phyloP scores from a whole-genome alignment of 169 alveolate genomes.

The Eimeria brunetti region DNA sequence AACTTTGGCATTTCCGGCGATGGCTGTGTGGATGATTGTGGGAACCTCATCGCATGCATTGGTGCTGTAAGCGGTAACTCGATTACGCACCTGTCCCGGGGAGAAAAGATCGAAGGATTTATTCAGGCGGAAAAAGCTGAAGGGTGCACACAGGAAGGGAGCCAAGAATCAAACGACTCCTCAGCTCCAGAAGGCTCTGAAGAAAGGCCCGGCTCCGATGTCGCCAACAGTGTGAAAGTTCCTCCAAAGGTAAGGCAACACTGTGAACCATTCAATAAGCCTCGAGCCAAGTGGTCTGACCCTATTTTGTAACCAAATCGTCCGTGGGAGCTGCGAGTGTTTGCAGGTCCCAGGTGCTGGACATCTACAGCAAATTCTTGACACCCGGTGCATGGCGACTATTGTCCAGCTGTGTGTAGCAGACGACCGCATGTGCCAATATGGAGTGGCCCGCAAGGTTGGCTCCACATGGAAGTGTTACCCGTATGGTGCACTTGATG shows the following conservation, averaged over 20 bases:
- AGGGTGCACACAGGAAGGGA: not conserved
- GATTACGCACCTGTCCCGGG: not conserved
- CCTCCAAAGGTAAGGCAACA: not conserved
- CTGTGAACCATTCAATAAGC: not conserved
- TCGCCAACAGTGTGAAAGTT: not conserved
- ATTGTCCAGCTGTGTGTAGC: not conserved
- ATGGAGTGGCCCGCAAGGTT: constrained; percentile 19
- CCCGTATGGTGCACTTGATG: not conserved
- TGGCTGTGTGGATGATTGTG: not conserved
- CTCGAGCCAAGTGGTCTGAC: not conserved
- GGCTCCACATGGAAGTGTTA: not conserved
- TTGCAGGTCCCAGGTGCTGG: constrained; percentile 38
- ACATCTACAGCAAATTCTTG: not conserved
- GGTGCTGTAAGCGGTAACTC: not conserved
- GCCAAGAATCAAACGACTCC: not conserved
- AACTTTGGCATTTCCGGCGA: not conserved
- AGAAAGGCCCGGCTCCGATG: not conserved
- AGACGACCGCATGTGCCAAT: not conserved
- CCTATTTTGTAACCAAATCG: not conserved
- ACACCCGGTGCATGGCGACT: not conserved
- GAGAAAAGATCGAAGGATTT: too few species aligned
- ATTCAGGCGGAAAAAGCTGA: not conserved
- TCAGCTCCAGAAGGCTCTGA: not conserved
- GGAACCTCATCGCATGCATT: not conserved
- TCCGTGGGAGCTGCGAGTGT: not conserved